Percentiles rank a stretch among this genome's conserved stretches.
Conservation (phyloP, 257 asterid species). For the Penstemon davidsonii region DNA sequence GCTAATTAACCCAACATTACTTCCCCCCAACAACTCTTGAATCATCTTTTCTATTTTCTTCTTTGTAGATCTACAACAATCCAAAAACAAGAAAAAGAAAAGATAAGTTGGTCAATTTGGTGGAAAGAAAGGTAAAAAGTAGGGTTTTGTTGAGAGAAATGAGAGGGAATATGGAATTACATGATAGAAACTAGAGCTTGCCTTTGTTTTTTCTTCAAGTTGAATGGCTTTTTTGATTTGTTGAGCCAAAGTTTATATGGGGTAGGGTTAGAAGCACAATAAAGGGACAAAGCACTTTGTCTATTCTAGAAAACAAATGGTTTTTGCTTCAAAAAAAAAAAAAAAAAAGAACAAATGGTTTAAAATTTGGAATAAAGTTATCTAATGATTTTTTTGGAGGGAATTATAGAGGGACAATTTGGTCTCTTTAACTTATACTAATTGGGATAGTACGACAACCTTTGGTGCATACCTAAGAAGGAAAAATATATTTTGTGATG, state of each 20-base stretch:
- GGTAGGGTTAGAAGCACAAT: conserved; percentile 27
- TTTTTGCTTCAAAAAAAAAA: too few relatives aligned
- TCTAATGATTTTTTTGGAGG: conserved; percentile 24
- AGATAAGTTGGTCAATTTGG: conserved; percentile 27
- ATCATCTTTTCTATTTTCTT: conserved; percentile 48
- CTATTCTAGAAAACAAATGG: conserved; percentile 35
- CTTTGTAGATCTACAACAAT: conserved; percentile 30
- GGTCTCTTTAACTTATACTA: conserved; percentile 14
- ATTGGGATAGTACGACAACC: conserved; percentile 22
- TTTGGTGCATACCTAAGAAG: conserved; percentile 17
- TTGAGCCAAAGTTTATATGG: conserved; percentile 32
- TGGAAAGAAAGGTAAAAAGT: conserved; percentile 39
- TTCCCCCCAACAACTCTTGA: conserved; percentile 64
- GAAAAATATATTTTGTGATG: conserved; percentile 14
- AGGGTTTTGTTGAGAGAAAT: conserved; percentile 25
- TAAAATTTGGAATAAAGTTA: conserved; percentile 39
- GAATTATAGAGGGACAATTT: conserved; percentile 28
- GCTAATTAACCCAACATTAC: conserved; percentile 40
- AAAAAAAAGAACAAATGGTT: conserved; percentile 18
- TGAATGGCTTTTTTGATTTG: conserved; percentile 32
- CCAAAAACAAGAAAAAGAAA: conserved; percentile 25
- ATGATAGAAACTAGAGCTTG: conserved; percentile 19
- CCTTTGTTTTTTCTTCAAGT: conserved; percentile 29
- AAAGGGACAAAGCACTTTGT: conserved; percentile 46
- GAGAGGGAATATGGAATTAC: conserved; percentile 29